Base-by-base conservation (phyloP, 108 stramenopile species). In the Bacterosira constricta region DNA sequence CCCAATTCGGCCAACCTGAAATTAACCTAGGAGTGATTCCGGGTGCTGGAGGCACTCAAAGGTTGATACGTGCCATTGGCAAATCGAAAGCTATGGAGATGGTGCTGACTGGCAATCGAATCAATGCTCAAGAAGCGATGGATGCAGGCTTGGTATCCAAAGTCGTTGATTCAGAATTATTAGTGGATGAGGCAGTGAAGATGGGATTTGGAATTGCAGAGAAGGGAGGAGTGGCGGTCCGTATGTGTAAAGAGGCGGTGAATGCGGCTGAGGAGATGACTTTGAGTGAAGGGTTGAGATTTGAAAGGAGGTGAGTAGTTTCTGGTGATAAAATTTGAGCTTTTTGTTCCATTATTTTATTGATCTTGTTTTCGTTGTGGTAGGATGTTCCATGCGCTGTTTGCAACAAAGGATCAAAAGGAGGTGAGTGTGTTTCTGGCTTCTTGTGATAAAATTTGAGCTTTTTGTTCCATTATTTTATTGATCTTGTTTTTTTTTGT, bases 51-150 rank as follows among this genome's bases (percentile, higher is more conserved):
- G 99, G 99, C 6, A 98, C 99, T 0, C 99, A 99, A 80, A 80
- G 99, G 11, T 73, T 99, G 53, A 90, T 97, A 45, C 89, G 95
- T 35, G 96, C 96, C 1, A 86, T 99, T 46, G 99, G 99, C 11
- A 99, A 99, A 80, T 90, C 95, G 51, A 99, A 98, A 79, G 94
- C 97, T 46, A 99, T 99, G 99, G 88, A 98, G 69, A 94, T 98
- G 95, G 67, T 88, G 25, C 77, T 99, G 74, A 98, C 99, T 12
- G 99, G 97, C 5, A 92, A 93, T 63, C 80, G 89, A 61, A 95
- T 98, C 23, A 75, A 55, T 69, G 98, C 98, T n/a, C 77, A 96
- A 46, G 90, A 93, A 66, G 96, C 96, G 0, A 84, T 88, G 52
- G 69, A 81, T 27, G 90, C 83, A 49, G 99, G 99, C 20, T 74